Percentiles rank a stretch among this genome's conserved stretches.
Evolutionary conservation across 148 eudicot genomes (phyloP).

Genomic region (Nyssa sinensis): DNA sequence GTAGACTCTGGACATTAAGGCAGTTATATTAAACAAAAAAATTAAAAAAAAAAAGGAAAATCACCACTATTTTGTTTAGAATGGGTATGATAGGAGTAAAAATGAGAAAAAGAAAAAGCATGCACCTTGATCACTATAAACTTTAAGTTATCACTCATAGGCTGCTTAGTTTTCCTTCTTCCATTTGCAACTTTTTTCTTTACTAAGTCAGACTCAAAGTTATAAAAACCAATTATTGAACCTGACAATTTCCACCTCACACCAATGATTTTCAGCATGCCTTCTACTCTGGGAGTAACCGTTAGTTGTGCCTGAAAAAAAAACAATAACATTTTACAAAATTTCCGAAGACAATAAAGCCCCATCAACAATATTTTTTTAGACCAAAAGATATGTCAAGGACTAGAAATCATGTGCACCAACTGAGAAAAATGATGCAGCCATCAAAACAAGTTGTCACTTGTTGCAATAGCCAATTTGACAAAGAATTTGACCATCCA

Average conservation of each 20-base stretch:
- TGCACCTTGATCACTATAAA: slow-evolving; percentile 85
- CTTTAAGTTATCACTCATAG: slow-evolving; percentile 46
- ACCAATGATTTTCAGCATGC: slow-evolving; percentile 75
- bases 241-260: slow-evolving; percentile 94
- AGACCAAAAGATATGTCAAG: background rate
- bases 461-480: background rate
- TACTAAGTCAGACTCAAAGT: slow-evolving; percentile 48
- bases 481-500: background rate
- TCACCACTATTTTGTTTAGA: background rate
- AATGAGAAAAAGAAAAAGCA: slow-evolving; percentile 10
- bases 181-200: slow-evolving; percentile 55
- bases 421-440: background rate
- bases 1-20: slow-evolving; percentile 55
- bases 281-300: slow-evolving; percentile 78
- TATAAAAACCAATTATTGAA: slow-evolving; percentile 71
- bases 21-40: slow-evolving; percentile 9
- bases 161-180: slow-evolving; percentile 51
- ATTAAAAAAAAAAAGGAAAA: slow-evolving; percentile 1
- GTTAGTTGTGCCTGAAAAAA: slow-evolving; percentile 66
- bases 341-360: background rate
- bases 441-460: background rate
- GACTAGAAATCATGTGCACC: background rate
- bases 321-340: slow-evolving; percentile 3
- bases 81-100: background rate
- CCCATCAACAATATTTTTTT: background rate